A percentile compares a stretch with the other conserved stretches of the same genome.
These are phyloP conservation scores for Alternaria hordeiaustralica DNA, from an alignment of 2,329 filamentous ascomycete species.

Conservation along the genomic window DNA sequence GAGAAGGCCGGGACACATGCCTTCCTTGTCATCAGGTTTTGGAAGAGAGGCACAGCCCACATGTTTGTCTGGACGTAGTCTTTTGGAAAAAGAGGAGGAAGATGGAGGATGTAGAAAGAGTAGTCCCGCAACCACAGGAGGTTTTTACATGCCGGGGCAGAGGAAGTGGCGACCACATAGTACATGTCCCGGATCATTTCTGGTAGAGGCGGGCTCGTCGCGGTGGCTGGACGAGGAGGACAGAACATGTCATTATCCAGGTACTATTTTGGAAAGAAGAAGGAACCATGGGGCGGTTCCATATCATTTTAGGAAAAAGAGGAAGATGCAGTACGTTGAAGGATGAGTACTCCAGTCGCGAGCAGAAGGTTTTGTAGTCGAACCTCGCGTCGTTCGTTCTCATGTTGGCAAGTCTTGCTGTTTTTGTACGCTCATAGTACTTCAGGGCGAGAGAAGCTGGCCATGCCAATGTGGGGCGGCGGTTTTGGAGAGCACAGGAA, in stretches of 20 bases:
- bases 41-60: neutral
- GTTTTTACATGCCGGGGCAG: neutral
- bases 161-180: neutral
- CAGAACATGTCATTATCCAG: accelerated
- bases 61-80: neutral
- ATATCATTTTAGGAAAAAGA: neutral
- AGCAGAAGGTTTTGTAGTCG: neutral
- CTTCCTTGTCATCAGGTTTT: neutral
- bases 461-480: neutral
- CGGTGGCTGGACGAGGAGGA: neutral
- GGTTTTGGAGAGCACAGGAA: neutral
- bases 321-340: neutral
- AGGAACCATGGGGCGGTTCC: too few relatives aligned
- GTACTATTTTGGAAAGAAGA: neutral
- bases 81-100: neutral
- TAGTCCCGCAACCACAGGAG: accelerated
- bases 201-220: neutral
- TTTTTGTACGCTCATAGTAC: neutral
- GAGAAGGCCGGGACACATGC: neutral
- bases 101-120: neutral
- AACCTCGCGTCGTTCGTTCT: accelerated
- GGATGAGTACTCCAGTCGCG: neutral
- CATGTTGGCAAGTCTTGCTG: too few relatives aligned
- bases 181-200: neutral
- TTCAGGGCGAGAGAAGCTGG: accelerated